Percentiles rank a stretch among this genome's conserved stretches.
These are phyloP conservation scores for Paramecium biaurelia DNA, from an alignment of 73 alveolate genomes.

Conservation along the genomic window DNA sequence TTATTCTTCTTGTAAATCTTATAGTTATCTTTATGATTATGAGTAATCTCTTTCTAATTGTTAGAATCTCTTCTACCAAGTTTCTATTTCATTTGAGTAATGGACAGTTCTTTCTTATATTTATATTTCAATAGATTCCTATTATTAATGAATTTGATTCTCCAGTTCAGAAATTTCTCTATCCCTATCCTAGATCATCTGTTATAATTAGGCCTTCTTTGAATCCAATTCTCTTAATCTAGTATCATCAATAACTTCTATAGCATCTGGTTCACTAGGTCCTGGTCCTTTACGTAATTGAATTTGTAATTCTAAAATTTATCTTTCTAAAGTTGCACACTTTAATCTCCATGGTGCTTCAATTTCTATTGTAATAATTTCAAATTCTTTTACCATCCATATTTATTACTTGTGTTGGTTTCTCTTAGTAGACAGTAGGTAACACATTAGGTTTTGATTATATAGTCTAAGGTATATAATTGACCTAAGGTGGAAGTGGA, in stretches of 20 bases:
- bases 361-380: background rate
- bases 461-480: background rate
- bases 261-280: background rate
- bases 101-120: constrained; percentile 8
- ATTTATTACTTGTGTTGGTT: background rate
- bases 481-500: constrained; percentile 3
- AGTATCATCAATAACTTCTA: constrained; percentile 22
- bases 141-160: background rate
- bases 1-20: background rate
- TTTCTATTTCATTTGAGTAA: constrained; percentile 20
- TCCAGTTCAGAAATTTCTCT: background rate
- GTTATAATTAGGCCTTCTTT: background rate
- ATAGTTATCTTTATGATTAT: background rate
- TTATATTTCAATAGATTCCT: background rate
- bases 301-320: constrained; percentile 14
- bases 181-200: background rate
- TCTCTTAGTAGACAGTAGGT: background rate
- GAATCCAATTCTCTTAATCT: background rate
- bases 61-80: constrained; percentile 12
- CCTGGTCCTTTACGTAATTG: constrained; percentile 35
- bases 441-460: background rate
- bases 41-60: background rate
- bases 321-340: constrained; percentile 42
- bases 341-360: constrained; percentile 48
- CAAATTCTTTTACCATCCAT: constrained; percentile 8